These are phyloP conservation scores for Solanum verrucosum DNA, from an alignment of 257 asterid genomes.

Conservation along the genomic window DNA sequence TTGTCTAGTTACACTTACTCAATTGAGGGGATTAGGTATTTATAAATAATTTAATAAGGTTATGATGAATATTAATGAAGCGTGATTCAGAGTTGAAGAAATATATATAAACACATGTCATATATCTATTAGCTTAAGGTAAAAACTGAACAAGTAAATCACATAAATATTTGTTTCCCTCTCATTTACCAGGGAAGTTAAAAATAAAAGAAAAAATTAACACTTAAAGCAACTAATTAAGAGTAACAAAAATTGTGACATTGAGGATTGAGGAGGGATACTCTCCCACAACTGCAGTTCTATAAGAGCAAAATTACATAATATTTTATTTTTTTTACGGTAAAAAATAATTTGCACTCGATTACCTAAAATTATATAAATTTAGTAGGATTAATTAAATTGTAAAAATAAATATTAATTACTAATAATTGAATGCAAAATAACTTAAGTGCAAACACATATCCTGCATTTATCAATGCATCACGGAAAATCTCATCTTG, in stretches of 20 bases:
- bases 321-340: neutral
- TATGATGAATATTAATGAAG: too few relatives aligned
- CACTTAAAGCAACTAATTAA: too few relatives aligned
- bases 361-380: neutral
- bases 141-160: neutral
- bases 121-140: too few relatives aligned
- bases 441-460: neutral
- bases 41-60: too few relatives aligned
- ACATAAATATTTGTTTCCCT: neutral
- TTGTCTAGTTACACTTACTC: too few relatives aligned
- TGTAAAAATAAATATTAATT: neutral
- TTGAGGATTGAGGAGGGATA: too few relatives aligned
- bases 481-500: neutral
- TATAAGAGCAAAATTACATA: neutral
- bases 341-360: neutral
- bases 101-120: too few relatives aligned
- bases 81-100: too few relatives aligned
- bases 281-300: too few relatives aligned
- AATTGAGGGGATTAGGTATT: too few relatives aligned
- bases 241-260: too few relatives aligned
- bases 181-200: neutral
- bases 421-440: neutral
- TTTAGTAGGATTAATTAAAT: neutral
- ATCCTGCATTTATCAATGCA: neutral
- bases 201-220: too few relatives aligned